Conservation (phyloP, 2,329 filamentous ascomycete species). For the Fusarium tjaetaba region DNA sequence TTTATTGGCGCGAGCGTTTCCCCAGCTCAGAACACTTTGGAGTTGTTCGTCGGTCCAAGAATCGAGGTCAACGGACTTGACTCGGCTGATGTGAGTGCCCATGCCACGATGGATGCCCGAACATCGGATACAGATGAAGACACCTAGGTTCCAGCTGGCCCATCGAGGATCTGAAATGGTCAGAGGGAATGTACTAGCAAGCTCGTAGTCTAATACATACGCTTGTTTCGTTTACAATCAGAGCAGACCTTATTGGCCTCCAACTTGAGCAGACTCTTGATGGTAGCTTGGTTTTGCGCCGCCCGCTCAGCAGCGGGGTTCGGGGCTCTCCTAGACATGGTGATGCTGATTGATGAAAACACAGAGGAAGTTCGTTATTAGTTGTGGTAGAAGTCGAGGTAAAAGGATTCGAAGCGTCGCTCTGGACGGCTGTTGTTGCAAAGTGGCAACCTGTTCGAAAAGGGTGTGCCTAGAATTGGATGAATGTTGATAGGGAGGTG, state of each 20-base stretch:
- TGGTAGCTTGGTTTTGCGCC: conserved; percentile 90
- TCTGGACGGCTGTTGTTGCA: conserved; percentile 24
- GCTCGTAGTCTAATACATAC: conserved; percentile 60
- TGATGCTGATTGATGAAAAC: conserved; percentile 12
- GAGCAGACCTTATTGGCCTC: conserved; percentile 97
- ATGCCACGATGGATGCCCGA: conserved; percentile 98
- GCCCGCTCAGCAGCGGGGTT: conserved; percentile 87
- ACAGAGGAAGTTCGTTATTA: background rate
- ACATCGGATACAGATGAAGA: conserved; percentile 98
- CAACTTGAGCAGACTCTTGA: conserved; percentile 94
- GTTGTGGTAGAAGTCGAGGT: background rate
- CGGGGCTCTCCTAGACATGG: conserved; percentile 81
- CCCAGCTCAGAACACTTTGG: conserved; percentile 93
- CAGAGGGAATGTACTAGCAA: background rate
- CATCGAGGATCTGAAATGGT: conserved; percentile 83
- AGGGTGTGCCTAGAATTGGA: conserved; percentile 29
- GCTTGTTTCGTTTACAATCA: conserved; percentile 99
- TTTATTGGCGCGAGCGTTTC: conserved; percentile 95
- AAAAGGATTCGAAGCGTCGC: background rate
- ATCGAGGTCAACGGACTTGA: conserved; percentile 98
- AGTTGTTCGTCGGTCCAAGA: conserved; percentile 99
- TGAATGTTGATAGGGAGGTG: conserved; percentile 42
- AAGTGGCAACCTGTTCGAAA: conserved; percentile 40
- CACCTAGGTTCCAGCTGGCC: conserved; percentile 98
- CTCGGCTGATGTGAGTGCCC: conserved; percentile 97